These are phyloP conservation scores for Gliomastix tumulicola DNA, from an alignment of 2,329 filamentous ascomycete genomes.

Conservation along the genomic window DNA sequence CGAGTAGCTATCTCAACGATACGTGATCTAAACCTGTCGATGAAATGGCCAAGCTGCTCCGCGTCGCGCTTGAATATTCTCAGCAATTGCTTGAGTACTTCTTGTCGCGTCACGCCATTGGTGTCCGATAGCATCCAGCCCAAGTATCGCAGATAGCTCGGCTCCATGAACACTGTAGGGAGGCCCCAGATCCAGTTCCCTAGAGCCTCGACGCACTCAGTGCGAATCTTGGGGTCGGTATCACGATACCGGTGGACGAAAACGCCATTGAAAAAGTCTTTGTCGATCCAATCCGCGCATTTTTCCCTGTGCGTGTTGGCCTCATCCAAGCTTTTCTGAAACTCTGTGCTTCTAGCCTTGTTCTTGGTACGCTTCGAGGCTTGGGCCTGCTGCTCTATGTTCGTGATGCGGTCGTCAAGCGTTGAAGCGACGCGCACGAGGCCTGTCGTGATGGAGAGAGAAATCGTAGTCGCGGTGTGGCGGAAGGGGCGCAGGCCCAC, in stretches of 20 bases:
- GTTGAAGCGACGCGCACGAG: slow-evolving; percentile 68
- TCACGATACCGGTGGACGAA: slow-evolving; percentile 96
- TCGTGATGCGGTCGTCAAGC: slow-evolving; percentile 66
- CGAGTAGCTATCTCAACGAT: slow-evolving; percentile 88
- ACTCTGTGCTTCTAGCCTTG: slow-evolving; percentile 67
- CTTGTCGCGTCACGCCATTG: slow-evolving; percentile 65
- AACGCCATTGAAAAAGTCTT: slow-evolving; percentile 81
- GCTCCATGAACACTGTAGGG: slow-evolving; percentile 84
- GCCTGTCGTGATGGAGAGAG: slow-evolving; percentile 70
- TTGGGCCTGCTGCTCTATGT: slow-evolving; percentile 71
- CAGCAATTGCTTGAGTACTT: slow-evolving; percentile 77
- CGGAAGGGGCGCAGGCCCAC: slow-evolving; percentile 83
- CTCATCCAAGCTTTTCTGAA: slow-evolving; percentile 66
- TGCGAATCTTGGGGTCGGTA: slow-evolving; percentile 80
- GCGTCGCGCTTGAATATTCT: slow-evolving; percentile 75
- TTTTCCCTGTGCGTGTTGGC: slow-evolving; percentile 62
- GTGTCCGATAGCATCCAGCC: slow-evolving; percentile 93
- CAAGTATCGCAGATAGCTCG: slow-evolving; percentile 83
- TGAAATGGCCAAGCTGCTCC: slow-evolving; percentile 83
- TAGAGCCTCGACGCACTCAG: slow-evolving; percentile 80
- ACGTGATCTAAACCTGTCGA: slow-evolving; percentile 80
- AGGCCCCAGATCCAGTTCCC: slow-evolving; percentile 83
- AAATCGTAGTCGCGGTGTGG: slow-evolving; percentile 85
- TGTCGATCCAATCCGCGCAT: slow-evolving; percentile 63
- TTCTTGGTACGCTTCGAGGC: slow-evolving; percentile 68